Evolutionary conservation across 148 eudicot species (phyloP).

Genomic region (Rhododendron mucronatum): DNA sequence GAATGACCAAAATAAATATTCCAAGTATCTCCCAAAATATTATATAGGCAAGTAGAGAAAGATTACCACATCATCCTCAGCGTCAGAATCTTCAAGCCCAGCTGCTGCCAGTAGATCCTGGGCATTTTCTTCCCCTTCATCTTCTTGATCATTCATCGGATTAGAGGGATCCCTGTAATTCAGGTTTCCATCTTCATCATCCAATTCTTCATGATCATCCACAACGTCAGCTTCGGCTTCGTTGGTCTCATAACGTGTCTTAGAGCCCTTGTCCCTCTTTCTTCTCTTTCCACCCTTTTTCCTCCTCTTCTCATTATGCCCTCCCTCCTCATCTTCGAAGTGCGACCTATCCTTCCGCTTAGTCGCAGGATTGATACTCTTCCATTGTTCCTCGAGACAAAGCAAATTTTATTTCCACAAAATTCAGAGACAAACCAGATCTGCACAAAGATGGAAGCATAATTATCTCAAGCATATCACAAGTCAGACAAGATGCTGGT

Average conservation of each 20-base stretch:
- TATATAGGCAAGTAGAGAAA: background rate
- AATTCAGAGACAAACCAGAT: background rate
- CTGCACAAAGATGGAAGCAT: background rate
- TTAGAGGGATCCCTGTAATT: conserved; percentile 41
- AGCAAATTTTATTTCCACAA: background rate
- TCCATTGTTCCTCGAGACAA: conserved; percentile 76
- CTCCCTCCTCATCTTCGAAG: conserved; percentile 83
- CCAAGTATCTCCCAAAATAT: background rate
- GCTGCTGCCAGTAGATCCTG: conserved; percentile 86
- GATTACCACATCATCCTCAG: conserved; percentile 63
- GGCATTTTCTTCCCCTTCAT: conserved; percentile 47
- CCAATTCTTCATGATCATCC: conserved; percentile 62
- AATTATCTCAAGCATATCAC: background rate
- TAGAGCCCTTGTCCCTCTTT: conserved; percentile 63
- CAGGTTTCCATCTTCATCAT: conserved; percentile 38
- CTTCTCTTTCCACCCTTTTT: conserved; percentile 74
- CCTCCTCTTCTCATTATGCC: conserved; percentile 72
- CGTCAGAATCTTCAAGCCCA: conserved; percentile 98
- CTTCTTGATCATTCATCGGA: conserved; percentile 36
- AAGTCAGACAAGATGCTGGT: background rate
- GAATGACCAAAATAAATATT: background rate
- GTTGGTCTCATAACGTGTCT: conserved; percentile 55
- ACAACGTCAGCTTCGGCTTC: conserved; percentile 51
- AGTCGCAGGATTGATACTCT: conserved; percentile 46
- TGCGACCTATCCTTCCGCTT: conserved; percentile 79